Evolutionary conservation across 2,329 filamentous ascomycete genomes (phyloP), one percentile per base, ranked within the genome.

Genomic region (Mariannaea sp.): DNA sequence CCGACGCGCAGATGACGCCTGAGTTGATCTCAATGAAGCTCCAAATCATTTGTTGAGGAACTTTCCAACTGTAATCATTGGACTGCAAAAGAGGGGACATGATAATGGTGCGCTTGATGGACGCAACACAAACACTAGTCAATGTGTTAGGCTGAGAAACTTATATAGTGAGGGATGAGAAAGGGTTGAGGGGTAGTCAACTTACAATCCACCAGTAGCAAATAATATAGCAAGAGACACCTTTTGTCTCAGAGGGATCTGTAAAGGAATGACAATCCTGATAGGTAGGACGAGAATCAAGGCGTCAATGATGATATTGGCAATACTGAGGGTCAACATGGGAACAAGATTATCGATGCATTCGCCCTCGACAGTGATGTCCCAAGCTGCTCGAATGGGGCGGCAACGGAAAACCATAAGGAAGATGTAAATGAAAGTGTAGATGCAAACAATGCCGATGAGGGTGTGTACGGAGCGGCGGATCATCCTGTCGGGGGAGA

Each of bases 221-320:
- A 79, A 79, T 33, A 80, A 68, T 14, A 70, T 46, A 32, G 72
- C 68, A 30, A 86, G 72, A 0, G 79, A 80, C 12, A 80, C 64
- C 48, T 82, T 81, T 49, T 81, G 78, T 3, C 71, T 71, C 4
- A 63, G 65, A 0, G 79, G 77, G 6, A 82, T 78, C 49, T 78
- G 71, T 3, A 82, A 71, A 2, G 70, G 70, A 0, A 73, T 66
- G 0, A 81, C 67, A 1, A 77, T 74, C 1, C 68, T 70, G 29
- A 80, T 66, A 1, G 78, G 78, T 1, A 81, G 67, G 0, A 67
- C 44, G 6, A 80, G 68, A 32, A 80, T 75, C 61, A 73, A 74
- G 27, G 76, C 53, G 50, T 81, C 78, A 3, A 78, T 74, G 5
- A 77, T 7, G 30, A 80, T 79, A 58, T 79, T 79, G 59, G 62